Percentiles rank a stretch among this genome's conserved stretches.
phyloP scores from a whole-genome alignment of 116 monocot genomes.

The Dioscorea cayenensis region DNA sequence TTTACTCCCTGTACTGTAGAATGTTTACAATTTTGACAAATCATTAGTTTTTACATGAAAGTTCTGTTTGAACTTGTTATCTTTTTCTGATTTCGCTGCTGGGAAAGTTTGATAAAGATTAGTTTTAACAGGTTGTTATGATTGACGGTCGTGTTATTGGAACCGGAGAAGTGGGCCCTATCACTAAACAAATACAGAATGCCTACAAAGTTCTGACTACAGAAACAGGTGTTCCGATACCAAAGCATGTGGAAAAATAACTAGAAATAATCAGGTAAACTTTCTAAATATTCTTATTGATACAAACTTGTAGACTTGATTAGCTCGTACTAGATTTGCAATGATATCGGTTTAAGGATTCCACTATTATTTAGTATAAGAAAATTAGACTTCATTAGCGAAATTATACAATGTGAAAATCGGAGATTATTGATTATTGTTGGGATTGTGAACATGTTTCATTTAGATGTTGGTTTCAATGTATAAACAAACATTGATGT shows the following conservation, averaged over 20 bases:
- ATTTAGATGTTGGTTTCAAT: too few relatives aligned
- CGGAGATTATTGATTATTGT: too few relatives aligned
- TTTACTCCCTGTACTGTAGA: background rate
- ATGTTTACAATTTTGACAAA: background rate
- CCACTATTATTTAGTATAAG: too few relatives aligned
- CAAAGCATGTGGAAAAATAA: slow-evolving; percentile 10
- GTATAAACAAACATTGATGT: too few relatives aligned
- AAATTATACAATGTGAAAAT: too few relatives aligned
- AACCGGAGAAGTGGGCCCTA: slow-evolving; percentile 71
- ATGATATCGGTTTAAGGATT: too few relatives aligned
- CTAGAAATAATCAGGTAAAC: background rate
- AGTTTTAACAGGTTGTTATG: slow-evolving; percentile 59
- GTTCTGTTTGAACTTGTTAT: background rate
- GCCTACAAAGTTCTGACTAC: slow-evolving; percentile 61
- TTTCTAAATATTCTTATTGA: too few relatives aligned
- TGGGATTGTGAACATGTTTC: too few relatives aligned
- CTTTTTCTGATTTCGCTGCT: background rate
- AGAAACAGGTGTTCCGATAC: slow-evolving; percentile 63
- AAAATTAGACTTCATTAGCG: too few relatives aligned
- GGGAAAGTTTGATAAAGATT: background rate
- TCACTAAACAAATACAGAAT: slow-evolving; percentile 68
- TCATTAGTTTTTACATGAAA: background rate
- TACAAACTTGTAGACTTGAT: too few relatives aligned
- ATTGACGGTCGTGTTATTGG: slow-evolving; percentile 85
- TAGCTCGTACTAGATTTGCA: too few relatives aligned